Conservation (phyloP, 1,284 basidiomycete species). For the Fistulinella staudtii region DNA sequence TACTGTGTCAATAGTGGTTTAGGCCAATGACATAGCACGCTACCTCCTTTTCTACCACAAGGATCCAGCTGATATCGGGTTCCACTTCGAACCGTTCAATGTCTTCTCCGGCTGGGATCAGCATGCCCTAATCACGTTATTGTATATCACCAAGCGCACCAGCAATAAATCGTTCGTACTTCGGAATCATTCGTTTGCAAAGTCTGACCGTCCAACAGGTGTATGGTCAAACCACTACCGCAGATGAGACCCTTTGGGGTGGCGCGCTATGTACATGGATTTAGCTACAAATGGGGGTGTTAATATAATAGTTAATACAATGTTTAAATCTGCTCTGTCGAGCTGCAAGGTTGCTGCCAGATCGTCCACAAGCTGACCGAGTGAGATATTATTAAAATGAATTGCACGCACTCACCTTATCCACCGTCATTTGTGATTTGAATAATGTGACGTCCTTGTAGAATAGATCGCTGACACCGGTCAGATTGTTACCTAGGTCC, state of each 20-base stretch:
- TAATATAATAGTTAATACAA: conserved; percentile 55
- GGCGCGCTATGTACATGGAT: conserved; percentile 56
- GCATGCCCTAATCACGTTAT: conserved; percentile 46
- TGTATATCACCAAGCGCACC: background rate
- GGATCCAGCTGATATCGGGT: conserved; percentile 63
- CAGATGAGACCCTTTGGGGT: conserved; percentile 83
- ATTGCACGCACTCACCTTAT: conserved; percentile 48
- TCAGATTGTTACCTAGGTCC: conserved; percentile 1
- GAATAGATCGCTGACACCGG: conserved; percentile 79
- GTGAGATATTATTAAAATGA: conserved; percentile 2
- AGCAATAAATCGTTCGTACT: conserved; percentile 34
- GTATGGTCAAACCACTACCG: conserved; percentile 59
- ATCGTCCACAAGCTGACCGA: conserved; percentile 78
- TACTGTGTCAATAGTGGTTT: conserved; percentile 1
- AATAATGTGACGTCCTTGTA: conserved; percentile 82
- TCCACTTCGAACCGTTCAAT: conserved; percentile 57
- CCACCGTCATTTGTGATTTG: conserved; percentile 67
- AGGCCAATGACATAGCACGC: background rate
- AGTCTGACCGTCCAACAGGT: conserved; percentile 51
- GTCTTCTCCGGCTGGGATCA: conserved; percentile 75
- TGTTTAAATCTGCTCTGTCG: conserved; percentile 71
- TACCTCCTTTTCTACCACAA: conserved; percentile 92
- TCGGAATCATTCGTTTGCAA: conserved; percentile 53
- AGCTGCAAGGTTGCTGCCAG: conserved; percentile 77
- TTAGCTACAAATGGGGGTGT: conserved; percentile 7